Evolutionary conservation across 805 yeast genomes (phyloP).

Genomic region (Zygosaccharomyces rouxii): DNA sequence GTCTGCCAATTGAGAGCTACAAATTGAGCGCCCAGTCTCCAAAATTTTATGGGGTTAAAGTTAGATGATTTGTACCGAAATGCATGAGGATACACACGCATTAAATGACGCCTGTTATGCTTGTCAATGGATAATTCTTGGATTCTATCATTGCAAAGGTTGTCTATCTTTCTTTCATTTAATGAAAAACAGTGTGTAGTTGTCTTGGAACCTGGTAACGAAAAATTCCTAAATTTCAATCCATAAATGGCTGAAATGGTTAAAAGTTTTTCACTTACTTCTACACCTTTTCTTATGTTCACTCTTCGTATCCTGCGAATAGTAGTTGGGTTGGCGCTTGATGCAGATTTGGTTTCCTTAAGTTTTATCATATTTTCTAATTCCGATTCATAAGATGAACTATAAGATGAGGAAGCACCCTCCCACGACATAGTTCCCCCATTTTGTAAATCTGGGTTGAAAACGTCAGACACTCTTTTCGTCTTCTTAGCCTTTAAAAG

Average conservation of each 20-base stretch:
- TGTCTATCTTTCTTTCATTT: slow-evolving; percentile 63
- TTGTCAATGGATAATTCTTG: slow-evolving; percentile 56
- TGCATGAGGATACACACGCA: slow-evolving; percentile 86
- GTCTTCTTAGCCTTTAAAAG: slow-evolving; percentile 74
- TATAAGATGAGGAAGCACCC: slow-evolving; percentile 31
- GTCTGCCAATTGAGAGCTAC: slow-evolving; percentile 98
- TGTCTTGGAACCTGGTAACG: slow-evolving; percentile 80
- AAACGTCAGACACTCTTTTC: slow-evolving; percentile 4
- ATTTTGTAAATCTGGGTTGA: background rate
- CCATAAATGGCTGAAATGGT: slow-evolving; percentile 50
- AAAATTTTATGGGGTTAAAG: slow-evolving; percentile 70
- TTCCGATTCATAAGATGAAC: slow-evolving; percentile 35
- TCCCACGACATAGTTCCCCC: slow-evolving; percentile 4
- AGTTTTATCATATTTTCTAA: slow-evolving; percentile 18
- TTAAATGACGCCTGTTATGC: slow-evolving; percentile 70
- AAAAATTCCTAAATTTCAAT: slow-evolving; percentile 70
- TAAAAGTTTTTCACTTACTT: slow-evolving; percentile 24
- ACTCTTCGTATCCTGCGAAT: slow-evolving; percentile 33
- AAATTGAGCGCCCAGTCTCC: slow-evolving; percentile 88
- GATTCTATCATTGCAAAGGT: slow-evolving; percentile 58
- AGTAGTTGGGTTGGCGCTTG: slow-evolving; percentile 6
- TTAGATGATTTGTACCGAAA: slow-evolving; percentile 73
- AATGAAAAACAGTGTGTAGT: slow-evolving; percentile 81
- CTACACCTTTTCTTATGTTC: slow-evolving; percentile 24
- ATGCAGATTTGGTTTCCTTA: slow-evolving; percentile 7